Evolutionary conservation across 108 stramenopile species (phyloP).

Genomic region (Fragilariopsis cylindrus): DNA sequence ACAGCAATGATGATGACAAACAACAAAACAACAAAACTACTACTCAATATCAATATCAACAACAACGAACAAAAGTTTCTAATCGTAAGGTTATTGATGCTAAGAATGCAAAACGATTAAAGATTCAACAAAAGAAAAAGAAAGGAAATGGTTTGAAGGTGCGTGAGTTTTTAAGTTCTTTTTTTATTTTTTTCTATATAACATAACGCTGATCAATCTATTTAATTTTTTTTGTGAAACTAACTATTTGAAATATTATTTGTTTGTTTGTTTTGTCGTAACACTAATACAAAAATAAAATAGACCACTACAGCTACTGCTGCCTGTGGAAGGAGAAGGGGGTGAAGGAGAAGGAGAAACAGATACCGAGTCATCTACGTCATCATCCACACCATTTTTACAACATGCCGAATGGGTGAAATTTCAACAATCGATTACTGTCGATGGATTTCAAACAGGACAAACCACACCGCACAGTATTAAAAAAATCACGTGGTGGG

Average conservation of each 20-base stretch:
- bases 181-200: not conserved
- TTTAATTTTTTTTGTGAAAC: not conserved
- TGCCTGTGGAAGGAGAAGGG: not conserved
- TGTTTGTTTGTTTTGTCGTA: not conserved
- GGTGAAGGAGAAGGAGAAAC: no score
- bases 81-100: conserved; percentile 37
- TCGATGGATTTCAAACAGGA: conserved; percentile 83
- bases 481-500: conserved; percentile 61
- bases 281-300: not conserved
- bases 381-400: conserved; percentile 28
- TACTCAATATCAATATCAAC: not conserved
- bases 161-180: not conserved
- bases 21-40: no score
- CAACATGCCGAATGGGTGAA: conserved; percentile 84
- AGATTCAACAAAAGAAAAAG: conserved; percentile 37
- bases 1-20: no score
- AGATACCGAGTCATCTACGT: not conserved
- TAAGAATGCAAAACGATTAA: conserved; percentile 34
- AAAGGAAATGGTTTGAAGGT: conserved; percentile 9
- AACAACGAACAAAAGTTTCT: conserved; percentile 11
- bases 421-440: conserved; percentile 81
- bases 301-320: not conserved
- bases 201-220: not conserved
- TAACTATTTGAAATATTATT: not conserved
- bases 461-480: conserved; percentile 50